A percentile compares a stretch with the other conserved stretches of the same genome.
Evolutionary conservation across 176 grass and related monocot genomes (phyloP).

Genomic region (Triticum dicoccoides): DNA sequence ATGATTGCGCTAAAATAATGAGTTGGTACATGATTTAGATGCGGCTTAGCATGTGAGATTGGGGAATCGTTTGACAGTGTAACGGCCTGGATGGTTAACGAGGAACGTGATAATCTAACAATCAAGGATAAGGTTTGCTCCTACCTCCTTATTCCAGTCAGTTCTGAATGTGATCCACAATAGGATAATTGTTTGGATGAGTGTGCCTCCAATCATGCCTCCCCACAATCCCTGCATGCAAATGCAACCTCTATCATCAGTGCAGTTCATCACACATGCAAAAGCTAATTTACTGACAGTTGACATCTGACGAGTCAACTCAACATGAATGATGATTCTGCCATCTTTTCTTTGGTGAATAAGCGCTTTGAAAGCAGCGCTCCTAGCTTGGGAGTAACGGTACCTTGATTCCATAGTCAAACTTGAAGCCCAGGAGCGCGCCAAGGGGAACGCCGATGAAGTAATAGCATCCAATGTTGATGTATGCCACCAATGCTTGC

Average conservation of each 20-base stretch:
- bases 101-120: not conserved
- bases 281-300: not conserved
- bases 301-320: not conserved
- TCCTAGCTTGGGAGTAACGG: not conserved
- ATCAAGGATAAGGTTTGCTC: not conserved
- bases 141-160: constrained; percentile 91
- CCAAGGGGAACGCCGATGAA: constrained; percentile 75
- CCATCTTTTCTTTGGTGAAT: constrained; percentile 12
- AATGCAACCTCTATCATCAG: not conserved
- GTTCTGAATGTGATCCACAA: constrained; percentile 79
- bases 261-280: constrained; percentile 23
- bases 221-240: constrained; percentile 76
- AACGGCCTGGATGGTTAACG: not conserved
- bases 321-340: not conserved
- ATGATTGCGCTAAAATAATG: constrained; percentile 14
- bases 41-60: constrained; percentile 21
- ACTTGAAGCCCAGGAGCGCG: constrained; percentile 69
- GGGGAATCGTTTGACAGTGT: constrained; percentile 27
- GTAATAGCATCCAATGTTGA: constrained; percentile 91
- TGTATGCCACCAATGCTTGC: constrained; percentile 83
- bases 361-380: not conserved
- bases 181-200: constrained; percentile 71
- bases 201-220: constrained; percentile 72
- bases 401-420: constrained; percentile 69
- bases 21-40: not conserved